These are phyloP conservation scores for Trametes hirsuta DNA, from an alignment of 1,284 basidiomycete genomes.

Conservation along the genomic window DNA sequence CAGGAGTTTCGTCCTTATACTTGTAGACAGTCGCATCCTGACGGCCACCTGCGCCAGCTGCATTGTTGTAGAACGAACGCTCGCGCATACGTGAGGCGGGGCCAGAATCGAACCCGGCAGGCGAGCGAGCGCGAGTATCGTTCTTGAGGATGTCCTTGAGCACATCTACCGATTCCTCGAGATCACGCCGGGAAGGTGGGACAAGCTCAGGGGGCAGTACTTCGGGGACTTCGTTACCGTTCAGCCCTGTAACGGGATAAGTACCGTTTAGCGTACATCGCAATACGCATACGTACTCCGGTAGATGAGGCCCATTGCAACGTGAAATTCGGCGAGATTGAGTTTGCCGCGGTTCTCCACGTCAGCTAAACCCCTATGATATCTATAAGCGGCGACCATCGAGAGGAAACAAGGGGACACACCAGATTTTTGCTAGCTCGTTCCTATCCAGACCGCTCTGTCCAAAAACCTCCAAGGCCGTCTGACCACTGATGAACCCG, in stretches of 20 bases:
- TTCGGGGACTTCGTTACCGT: conserved; percentile 91
- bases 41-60: conserved; percentile 59
- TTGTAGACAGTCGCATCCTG: conserved; percentile 95
- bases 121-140: conserved; percentile 71
- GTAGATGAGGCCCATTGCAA: conserved; percentile 98
- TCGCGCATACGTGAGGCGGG: conserved; percentile 67
- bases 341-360: conserved; percentile 91
- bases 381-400: not conserved
- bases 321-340: conserved; percentile 96
- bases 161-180: conserved; percentile 91
- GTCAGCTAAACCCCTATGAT: conserved; percentile 83
- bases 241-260: conserved; percentile 63
- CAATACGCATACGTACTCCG: conserved; percentile 63
- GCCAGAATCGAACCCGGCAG: conserved; percentile 46
- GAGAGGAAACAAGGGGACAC: conserved; percentile 3
- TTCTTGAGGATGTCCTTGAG: conserved; percentile 90
- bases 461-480: conserved; percentile 93
- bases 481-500: conserved; percentile 88
- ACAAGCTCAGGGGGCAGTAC: conserved; percentile 88
- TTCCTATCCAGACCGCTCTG: conserved; percentile 90
- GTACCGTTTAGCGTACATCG: not conserved
- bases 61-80: conserved; percentile 68
- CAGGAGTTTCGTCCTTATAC: conserved; percentile 69
- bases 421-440: conserved; percentile 96
- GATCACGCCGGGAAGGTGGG: conserved; percentile 91